Evolutionary conservation across 352 stramenopile genomes (phyloP).

Genomic region (Phytophthora cryptogea): DNA sequence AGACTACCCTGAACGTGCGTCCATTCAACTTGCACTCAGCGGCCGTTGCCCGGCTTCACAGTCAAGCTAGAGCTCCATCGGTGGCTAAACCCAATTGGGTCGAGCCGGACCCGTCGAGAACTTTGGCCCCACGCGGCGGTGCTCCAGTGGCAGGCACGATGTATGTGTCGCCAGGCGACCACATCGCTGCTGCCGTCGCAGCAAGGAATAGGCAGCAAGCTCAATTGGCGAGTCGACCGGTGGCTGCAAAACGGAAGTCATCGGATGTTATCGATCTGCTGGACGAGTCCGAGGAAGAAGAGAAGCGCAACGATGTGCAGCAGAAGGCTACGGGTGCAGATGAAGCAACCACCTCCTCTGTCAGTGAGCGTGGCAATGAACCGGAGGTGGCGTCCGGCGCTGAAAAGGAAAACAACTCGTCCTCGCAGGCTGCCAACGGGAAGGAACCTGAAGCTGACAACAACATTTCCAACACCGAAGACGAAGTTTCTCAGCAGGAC

Average conservation of each 20-base stretch:
- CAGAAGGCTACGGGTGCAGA: not conserved
- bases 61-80: not conserved
- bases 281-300: slow-evolving; percentile 37
- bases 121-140: slow-evolving; percentile 6
- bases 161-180: slow-evolving; percentile 9
- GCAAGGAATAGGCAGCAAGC: slow-evolving; percentile 8
- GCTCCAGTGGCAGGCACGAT: slow-evolving; percentile 7
- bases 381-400: not conserved
- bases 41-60: slow-evolving; percentile 9
- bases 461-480: slow-evolving; percentile 1
- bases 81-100: slow-evolving; percentile 18
- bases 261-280: slow-evolving; percentile 37
- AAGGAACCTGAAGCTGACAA: not conserved
- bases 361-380: not conserved
- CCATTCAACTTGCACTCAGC: slow-evolving; percentile 31
- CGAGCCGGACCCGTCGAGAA: slow-evolving; percentile 12
- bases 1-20: slow-evolving; percentile 33
- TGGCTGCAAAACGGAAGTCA: not conserved
- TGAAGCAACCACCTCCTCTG: not conserved
- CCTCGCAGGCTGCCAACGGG: not conserved
- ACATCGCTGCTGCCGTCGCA: slow-evolving; percentile 7
- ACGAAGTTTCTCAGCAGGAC: not conserved
- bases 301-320: slow-evolving; percentile 15
- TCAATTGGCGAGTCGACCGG: not conserved
- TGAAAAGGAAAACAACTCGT: slow-evolving; percentile 1